These are phyloP conservation scores for Albugo laibachii DNA, from an alignment of 352 stramenopile species.

Conservation along the genomic window DNA sequence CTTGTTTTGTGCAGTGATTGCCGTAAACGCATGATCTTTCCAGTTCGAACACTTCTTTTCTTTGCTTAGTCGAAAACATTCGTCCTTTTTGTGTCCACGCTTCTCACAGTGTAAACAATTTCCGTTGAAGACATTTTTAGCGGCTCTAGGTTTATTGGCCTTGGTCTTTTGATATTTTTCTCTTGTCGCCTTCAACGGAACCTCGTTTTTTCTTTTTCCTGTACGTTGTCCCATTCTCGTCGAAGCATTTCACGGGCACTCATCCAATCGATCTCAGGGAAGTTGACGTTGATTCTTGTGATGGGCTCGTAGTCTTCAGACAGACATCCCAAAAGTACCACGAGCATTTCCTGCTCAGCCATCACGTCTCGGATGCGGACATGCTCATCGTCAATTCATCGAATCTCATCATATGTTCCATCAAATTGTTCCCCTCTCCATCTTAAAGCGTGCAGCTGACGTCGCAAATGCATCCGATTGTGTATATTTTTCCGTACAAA, in stretches of 20 bases:
- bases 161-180: background rate
- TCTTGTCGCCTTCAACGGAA: background rate
- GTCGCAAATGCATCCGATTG: constrained; percentile 10
- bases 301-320: constrained; percentile 9
- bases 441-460: constrained; percentile 8
- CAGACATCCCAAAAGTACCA: constrained; percentile 5
- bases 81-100: background rate
- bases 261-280: constrained; percentile 1
- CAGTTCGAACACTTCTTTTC: background rate
- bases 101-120: background rate
- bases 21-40: background rate
- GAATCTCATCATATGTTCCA: constrained; percentile 10
- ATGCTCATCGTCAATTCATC: constrained; percentile 9
- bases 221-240: constrained; percentile 3
- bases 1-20: background rate
- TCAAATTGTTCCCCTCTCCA: constrained; percentile 2
- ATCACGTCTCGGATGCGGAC: constrained; percentile 5
- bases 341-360: constrained; percentile 5
- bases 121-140: background rate
- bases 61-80: background rate
- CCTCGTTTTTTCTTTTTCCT: background rate
- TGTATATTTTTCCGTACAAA: constrained; percentile 10
- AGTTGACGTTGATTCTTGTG: constrained; percentile 6
- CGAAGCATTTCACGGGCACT: constrained; percentile 9
- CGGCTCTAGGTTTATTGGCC: background rate